Percentiles rank a stretch among this genome's conserved stretches.
These are phyloP conservation scores for Plantago rigida DNA, from an alignment of 305 asterid genomes.

Conservation along the genomic window DNA sequence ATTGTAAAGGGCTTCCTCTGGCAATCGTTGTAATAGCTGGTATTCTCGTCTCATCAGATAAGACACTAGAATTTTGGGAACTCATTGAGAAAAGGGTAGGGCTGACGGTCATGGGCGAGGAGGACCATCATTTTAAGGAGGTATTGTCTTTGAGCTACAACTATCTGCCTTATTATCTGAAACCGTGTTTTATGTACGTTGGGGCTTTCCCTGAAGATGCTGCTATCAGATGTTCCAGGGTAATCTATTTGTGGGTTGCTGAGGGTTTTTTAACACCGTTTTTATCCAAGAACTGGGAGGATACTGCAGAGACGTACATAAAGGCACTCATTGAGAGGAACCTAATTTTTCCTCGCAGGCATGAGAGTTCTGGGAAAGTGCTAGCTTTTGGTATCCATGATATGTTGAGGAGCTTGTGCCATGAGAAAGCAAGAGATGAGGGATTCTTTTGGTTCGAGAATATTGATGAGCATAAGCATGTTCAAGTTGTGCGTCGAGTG, in stretches of 20 bases:
- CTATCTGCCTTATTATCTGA: slow-evolving; percentile 11
- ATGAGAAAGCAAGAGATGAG: slow-evolving; percentile 18
- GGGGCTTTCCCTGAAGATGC: slow-evolving; percentile 21
- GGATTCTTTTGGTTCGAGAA: slow-evolving; percentile 7
- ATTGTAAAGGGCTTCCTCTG: slow-evolving; percentile 20
- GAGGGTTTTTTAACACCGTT: slow-evolving; percentile 20
- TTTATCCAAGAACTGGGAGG: not conserved
- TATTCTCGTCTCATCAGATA: not conserved
- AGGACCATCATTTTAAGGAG: slow-evolving; percentile 4
- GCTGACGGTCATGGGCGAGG: not conserved
- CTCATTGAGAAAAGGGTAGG: slow-evolving; percentile 10
- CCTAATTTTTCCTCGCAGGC: slow-evolving; percentile 17
- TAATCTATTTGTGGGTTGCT: slow-evolving; percentile 20
- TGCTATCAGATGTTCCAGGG: slow-evolving; percentile 4
- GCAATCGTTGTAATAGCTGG: slow-evolving; percentile 19
- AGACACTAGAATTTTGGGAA: slow-evolving; percentile 8
- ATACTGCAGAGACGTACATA: slow-evolving; percentile 14
- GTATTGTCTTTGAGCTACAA: slow-evolving; percentile 19
- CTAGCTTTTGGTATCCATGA: slow-evolving; percentile 27
- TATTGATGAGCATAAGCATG: not conserved
- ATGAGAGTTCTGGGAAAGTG: slow-evolving; percentile 1
- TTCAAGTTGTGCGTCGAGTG: slow-evolving; percentile 1
- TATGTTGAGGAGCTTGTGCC: slow-evolving; percentile 23
- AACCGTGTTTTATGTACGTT: slow-evolving; percentile 21
- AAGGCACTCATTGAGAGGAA: slow-evolving; percentile 26